Evolutionary conservation across 2,329 filamentous ascomycete genomes (phyloP), one percentile per base, ranked within the genome.

Genomic region (Aspergillus niger): DNA sequence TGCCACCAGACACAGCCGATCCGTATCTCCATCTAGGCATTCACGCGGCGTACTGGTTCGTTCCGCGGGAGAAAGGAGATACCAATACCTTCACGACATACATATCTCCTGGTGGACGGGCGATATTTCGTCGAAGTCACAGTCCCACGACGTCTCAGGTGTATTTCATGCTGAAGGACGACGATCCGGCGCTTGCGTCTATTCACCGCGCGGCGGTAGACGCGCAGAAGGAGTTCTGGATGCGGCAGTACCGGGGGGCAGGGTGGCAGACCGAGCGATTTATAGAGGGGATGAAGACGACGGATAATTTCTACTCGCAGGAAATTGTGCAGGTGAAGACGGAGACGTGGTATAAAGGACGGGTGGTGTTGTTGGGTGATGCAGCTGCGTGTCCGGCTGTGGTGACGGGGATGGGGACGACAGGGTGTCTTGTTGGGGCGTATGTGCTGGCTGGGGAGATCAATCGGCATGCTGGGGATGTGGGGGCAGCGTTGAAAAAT

Each of bases 391-490:
- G 69, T n/a, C 60, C 69, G 30, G 71, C 72, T 3, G 72, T 74
- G 1, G 67, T 73, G 2, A 77, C 68, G 0, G 79, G 75, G 8
- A 63, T 70, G 41, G 78, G 77, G 0, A 79, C 77, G 1, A 76
- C 67, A 2, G 65, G 66, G 2, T 71, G 72, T 13, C 62, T 80
- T 2, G 65, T 73, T 3, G 77, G 76, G 0, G 82, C 83, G 0
- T 88, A 87, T 66, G 71, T 86, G 2, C 74, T 88, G 3, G 85
- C 85, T 0, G 85, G 85, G 2, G 85, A 79, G 57, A 66, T 79
- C 13, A 55, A 57, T 13, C 69, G 63, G 15, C 63, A 73, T 32
- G 39, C 58, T 1, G 64, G 66, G 8, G 39, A 71, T 55, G 15
- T 70, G 2, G 3, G 57, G 2, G 44, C 22, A 22, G 69, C 72